phyloP scores from a whole-genome alignment of 1,284 basidiomycete species.

The Cryptococcus deneoformans region DNA sequence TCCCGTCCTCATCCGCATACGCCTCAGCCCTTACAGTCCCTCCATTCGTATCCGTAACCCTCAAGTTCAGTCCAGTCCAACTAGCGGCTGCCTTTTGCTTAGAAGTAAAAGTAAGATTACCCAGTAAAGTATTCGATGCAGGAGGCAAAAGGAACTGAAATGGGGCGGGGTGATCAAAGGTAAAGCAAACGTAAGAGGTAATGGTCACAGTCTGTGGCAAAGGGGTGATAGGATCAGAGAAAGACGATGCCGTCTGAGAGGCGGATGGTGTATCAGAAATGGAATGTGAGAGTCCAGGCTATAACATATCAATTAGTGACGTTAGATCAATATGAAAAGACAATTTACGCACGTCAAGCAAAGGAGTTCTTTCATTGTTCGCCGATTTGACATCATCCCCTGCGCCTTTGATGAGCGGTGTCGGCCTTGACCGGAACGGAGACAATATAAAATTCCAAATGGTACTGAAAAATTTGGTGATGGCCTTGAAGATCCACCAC shows the following conservation, averaged over 20 bases:
- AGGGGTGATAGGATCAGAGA: background rate
- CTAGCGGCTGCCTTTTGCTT: conserved; percentile 1
- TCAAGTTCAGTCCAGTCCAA: background rate
- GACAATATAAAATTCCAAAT: conserved; percentile 13
- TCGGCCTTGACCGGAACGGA: conserved; percentile 5
- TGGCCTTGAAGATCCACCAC: conserved; percentile 11
- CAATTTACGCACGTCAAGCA: conserved; percentile 1
- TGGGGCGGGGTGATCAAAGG: conserved; percentile 8
- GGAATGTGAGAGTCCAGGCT: conserved; percentile 11
- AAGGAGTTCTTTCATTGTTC: conserved; percentile 13
- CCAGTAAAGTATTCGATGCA: background rate
- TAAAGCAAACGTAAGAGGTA: conserved; percentile 12
- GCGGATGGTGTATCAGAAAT: conserved; percentile 9
- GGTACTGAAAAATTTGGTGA: conserved; percentile 10
- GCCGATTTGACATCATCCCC: background rate
- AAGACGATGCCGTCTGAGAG: too few relatives aligned
- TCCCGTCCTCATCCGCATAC: background rate
- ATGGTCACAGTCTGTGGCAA: conserved; percentile 4
- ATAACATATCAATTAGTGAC: background rate
- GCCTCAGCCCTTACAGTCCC: too few relatives aligned
- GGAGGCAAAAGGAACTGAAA: conserved; percentile 13
- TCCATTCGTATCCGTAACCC: too few relatives aligned
- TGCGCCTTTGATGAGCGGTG: background rate
- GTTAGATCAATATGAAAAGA: background rate
- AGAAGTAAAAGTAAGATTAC: conserved; percentile 2